Evolutionary conservation across 1,139 yeast genomes (phyloP).

Genomic region (Blastobotrys indianensis): DNA sequence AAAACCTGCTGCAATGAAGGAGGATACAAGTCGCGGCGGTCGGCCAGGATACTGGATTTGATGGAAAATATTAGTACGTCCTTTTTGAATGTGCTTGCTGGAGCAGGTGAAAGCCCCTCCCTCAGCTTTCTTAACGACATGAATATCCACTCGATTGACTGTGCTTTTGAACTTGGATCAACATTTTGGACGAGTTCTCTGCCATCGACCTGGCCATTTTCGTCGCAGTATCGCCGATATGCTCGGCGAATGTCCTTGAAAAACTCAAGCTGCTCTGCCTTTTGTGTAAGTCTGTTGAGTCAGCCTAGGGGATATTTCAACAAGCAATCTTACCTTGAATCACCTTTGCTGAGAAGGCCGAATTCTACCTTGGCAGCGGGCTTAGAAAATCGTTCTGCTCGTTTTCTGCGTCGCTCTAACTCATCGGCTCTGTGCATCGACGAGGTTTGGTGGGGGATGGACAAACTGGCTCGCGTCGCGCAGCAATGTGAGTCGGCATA

Average conservation of each 20-base stretch:
- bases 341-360: constrained; percentile 24
- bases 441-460: background rate
- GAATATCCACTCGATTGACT: constrained; percentile 15
- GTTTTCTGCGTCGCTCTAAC: constrained; percentile 7
- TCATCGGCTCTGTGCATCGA: constrained; percentile 4
- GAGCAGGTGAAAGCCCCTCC: constrained; percentile 15
- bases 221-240: constrained; percentile 8
- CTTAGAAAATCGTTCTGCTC: constrained; percentile 12
- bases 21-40: constrained; percentile 15
- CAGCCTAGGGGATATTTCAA: constrained; percentile 6
- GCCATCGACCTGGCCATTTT: constrained; percentile 2
- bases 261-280: constrained; percentile 2
- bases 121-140: constrained; percentile 22
- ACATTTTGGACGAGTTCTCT: constrained; percentile 6
- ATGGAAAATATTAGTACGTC: constrained; percentile 18
- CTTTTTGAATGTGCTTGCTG: constrained; percentile 16
- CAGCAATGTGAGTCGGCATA: too few relatives aligned
- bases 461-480: background rate
- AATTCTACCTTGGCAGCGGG: constrained; percentile 11
- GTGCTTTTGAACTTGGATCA: background rate
- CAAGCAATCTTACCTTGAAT: constrained; percentile 13
- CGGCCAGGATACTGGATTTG: constrained; percentile 16
- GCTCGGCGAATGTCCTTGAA: constrained; percentile 14
- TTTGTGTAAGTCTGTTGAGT: constrained; percentile 7
- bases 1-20: constrained; percentile 19